Evolutionary conservation across 805 yeast species (phyloP).

Genomic region (Starmerella stigmatis): DNA sequence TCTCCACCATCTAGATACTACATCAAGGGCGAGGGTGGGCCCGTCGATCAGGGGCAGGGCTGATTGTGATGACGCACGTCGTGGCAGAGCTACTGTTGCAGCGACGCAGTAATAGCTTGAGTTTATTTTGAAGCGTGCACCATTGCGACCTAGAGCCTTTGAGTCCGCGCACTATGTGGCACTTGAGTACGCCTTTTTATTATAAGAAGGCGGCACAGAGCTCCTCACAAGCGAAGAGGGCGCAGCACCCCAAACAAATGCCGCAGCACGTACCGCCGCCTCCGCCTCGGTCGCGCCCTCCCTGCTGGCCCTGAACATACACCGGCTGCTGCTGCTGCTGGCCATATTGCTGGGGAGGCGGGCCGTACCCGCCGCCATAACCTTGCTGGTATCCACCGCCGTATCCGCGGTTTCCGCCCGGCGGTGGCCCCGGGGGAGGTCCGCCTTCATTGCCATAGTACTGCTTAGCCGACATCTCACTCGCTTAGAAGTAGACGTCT

Average conservation of each 20-base stretch:
- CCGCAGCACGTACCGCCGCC: slow-evolving; percentile 26
- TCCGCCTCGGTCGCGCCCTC: slow-evolving; percentile 20
- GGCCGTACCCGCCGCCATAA: slow-evolving; percentile 20
- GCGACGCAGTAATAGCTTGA: no score
- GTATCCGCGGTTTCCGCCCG: slow-evolving; percentile 17
- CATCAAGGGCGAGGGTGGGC: no score
- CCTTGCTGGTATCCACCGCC: slow-evolving; percentile 26
- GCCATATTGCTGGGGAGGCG: slow-evolving; percentile 24
- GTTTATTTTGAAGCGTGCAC: no score
- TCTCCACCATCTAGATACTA: no score
- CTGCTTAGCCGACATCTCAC: slow-evolving; percentile 20
- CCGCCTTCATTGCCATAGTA: slow-evolving; percentile 20
- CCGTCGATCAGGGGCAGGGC: no score
- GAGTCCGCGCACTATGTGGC: no score
- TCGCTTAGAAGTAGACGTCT: no score
- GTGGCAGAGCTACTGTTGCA: no score
- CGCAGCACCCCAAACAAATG: slow-evolving; percentile 23
- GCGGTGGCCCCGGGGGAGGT: slow-evolving; percentile 11
- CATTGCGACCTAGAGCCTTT: no score
- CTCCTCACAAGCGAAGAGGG: slow-evolving; percentile 24
- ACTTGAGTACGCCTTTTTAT: background rate
- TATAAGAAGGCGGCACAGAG: slow-evolving; percentile 15
- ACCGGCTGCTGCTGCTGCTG: slow-evolving; percentile 32
- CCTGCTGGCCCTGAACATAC: slow-evolving; percentile 29
- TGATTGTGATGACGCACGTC: no score